Evolutionary conservation across 2,329 filamentous ascomycete species (phyloP), one percentile per base, ranked within the genome.

Genomic region (Thielaviopsis euricoi): DNA sequence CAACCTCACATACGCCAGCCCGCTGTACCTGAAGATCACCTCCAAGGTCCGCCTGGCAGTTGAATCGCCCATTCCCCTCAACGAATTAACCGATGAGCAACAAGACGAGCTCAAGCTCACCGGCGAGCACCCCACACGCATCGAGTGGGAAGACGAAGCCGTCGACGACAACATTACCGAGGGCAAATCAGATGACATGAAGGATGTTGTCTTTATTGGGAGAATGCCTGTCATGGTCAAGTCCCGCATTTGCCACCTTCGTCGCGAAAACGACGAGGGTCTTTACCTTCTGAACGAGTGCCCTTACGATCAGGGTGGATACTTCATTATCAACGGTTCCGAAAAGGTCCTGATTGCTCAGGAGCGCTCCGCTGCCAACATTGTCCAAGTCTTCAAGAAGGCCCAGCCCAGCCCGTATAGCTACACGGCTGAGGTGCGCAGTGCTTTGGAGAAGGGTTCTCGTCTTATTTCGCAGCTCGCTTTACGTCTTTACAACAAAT

Each of bases 351-450:
- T 98, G 64, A 98, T 98, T 66, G 93, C 93, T 1, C 93, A 98
- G 70, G 93, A 98, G 71, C 86, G 93, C 62, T 96, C 90, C 68
- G 93, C 93, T 48, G 93, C 91, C 67, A 98, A 98, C 68, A 98
- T 97, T 60, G 93, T 98, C 5, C 93, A 98, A 72, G 91, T 98
- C 26, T 98, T 98, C 81, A 91, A 95, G 73, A 98, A 98, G 75
- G 89, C 91, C 0, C 81, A 85, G 64, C 89, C 89, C n/a, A 91
- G 88, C 63, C 87, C 89, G 10, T 95, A 89, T 62, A 90, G 89
- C 1, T 95, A 93, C 70, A 86, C 91, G 23, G 94, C 93, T 13
- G 93, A 98, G 71, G 96, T 98, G 65, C 82, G 93, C 72, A 96
- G 90, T 71, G 91, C 94, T 1, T 81, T 97, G 9, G 93, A 98